Conservation (phyloP, 2,329 filamentous ascomycete genomes). For the Calonectria hawksworthii region DNA sequence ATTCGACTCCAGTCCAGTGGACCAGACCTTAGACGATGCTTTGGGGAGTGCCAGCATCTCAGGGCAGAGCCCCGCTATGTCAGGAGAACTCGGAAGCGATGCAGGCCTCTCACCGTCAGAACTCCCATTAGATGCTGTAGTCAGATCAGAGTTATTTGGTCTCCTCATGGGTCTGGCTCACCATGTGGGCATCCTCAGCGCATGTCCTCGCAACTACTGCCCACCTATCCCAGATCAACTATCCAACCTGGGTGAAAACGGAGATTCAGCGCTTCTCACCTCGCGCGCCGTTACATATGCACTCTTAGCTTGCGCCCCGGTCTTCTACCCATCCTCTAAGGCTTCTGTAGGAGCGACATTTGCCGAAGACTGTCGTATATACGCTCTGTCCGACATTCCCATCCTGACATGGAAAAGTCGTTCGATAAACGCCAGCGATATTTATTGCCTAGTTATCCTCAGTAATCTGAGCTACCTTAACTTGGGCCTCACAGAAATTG, state of each 20-base stretch:
- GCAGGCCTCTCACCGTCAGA: neutral
- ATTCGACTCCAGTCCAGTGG: neutral
- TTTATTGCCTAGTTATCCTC: neutral
- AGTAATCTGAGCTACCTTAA: neutral
- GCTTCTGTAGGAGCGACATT: neutral
- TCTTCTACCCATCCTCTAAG: neutral
- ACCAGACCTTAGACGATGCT: neutral
- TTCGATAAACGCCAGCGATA: neutral
- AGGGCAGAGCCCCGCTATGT: neutral
- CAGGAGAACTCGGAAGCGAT: neutral
- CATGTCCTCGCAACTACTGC: neutral
- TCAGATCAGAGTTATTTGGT: neutral
- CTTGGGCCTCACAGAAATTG: neutral
- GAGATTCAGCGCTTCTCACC: neutral
- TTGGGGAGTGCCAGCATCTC: neutral
- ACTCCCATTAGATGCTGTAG: neutral
- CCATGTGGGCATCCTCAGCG: neutral
- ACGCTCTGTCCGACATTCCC: neutral
- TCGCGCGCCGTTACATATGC: neutral
- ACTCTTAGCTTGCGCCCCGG: neutral
- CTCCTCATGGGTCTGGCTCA: neutral
- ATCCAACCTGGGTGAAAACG: too few relatives aligned
- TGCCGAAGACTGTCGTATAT: neutral
- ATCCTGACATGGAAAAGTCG: neutral
- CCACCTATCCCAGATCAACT: too few relatives aligned